Evolutionary conservation across 202 grass and related monocot genomes (phyloP), one percentile per base, ranked within the genome.

Genomic region (Cymbopogon flexuosus): DNA sequence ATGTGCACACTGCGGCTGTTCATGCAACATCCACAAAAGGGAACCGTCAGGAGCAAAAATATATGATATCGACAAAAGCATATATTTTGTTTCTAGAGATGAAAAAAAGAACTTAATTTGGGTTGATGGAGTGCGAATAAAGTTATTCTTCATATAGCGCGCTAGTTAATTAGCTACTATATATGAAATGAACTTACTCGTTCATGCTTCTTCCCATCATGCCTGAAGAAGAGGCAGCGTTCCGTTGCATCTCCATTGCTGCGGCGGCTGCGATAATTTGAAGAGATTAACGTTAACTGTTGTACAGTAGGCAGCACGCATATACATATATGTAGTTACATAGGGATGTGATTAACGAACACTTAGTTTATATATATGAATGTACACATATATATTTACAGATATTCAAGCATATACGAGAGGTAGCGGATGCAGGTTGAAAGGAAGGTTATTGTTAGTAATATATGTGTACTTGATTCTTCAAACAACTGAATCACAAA

Each of bases 131-230:
- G 67, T 39, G 80, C 3, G 62, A 23, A 57, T 65, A 52, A 73
- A 76, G 65, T 12, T 19, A 56, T 63, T 12, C 6, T 57, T 57
- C 52, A 54, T 2, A n/a, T 56, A 56, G 16, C 16, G 19, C 19
- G 51, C 36, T 37, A 40, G 37, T 9, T 39, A 39, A 5, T 52
- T 12, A 35, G 57, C 10, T 7, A 56, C 10, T 52, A 27, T 27
- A 27, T 27, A 27, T 27, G 27, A 27, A 27, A 27, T 27, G 21
- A 81, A 89, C 89, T 62, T 90, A 99, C 96, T 96, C 93, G 49
- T 96, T 99, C 89, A 91, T 89, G 77, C 56, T 76, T 82, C 90
- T 86, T 39, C 90, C 92, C 90, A 96, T 93, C 4, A 99, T 91
- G 54, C 88, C 88, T 0, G 96, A 91, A 18, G 90, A 96, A 83